phyloP scores from a whole-genome alignment of 2,329 filamentous ascomycete genomes.

The Cladorrhinum sp. region DNA sequence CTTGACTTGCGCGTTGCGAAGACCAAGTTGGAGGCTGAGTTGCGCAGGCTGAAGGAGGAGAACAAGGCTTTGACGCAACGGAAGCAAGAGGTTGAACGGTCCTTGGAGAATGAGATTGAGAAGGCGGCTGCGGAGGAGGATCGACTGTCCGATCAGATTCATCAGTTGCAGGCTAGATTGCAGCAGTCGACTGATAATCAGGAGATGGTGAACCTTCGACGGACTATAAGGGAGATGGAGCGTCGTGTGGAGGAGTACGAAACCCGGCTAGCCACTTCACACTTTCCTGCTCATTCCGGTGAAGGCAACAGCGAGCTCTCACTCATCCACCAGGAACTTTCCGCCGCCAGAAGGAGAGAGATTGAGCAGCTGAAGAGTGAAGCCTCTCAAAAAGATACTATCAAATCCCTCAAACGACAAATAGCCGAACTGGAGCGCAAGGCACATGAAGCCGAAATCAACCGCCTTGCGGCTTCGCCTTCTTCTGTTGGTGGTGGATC shows the following conservation, averaged over 20 bases:
- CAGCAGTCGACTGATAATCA: slow-evolving; percentile 48
- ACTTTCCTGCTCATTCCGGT: slow-evolving; percentile 34
- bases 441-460: slow-evolving; percentile 61
- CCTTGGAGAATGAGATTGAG: slow-evolving; percentile 64
- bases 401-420: slow-evolving; percentile 62
- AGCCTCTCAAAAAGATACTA: slow-evolving; percentile 56
- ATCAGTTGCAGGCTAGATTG: slow-evolving; percentile 47
- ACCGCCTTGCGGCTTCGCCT: slow-evolving; percentile 44
- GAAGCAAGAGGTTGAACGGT: slow-evolving; percentile 57
- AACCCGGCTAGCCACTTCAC: slow-evolving; percentile 37
- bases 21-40: slow-evolving; percentile 64
- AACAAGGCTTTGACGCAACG: slow-evolving; percentile 55
- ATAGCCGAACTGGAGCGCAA: slow-evolving; percentile 66
- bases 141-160: slow-evolving; percentile 54
- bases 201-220: slow-evolving; percentile 57
- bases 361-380: slow-evolving; percentile 64
- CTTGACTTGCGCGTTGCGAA: slow-evolving; percentile 66
- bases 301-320: slow-evolving; percentile 55
- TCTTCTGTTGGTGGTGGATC: slow-evolving; percentile 51
- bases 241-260: slow-evolving; percentile 56
- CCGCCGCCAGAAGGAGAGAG: slow-evolving; percentile 63
- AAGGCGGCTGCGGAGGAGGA: slow-evolving; percentile 65
- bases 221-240: slow-evolving; percentile 64
- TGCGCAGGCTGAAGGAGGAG: slow-evolving; percentile 63
- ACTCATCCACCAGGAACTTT: slow-evolving; percentile 59